Percentiles rank a stretch among this genome's conserved stretches.
Evolutionary conservation across 1,284 basidiomycete species (phyloP).

Genomic region (Trametes hirsuta): DNA sequence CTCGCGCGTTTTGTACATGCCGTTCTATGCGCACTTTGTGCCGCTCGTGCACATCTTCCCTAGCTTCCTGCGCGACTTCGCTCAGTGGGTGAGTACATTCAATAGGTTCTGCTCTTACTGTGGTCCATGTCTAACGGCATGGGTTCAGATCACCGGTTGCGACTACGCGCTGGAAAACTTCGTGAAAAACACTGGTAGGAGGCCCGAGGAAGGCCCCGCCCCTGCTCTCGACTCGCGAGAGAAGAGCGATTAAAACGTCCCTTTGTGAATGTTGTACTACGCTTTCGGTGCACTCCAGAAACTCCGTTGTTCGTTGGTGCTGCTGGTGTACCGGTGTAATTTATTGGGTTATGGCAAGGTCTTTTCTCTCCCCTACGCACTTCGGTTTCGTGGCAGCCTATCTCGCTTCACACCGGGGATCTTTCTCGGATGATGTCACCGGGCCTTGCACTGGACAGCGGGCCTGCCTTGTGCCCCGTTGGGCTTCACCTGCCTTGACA

Average conservation of each 20-base stretch:
- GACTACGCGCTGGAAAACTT: conserved; percentile 52
- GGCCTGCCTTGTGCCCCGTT: neutral
- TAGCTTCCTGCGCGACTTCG: conserved; percentile 71
- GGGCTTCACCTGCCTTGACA: conserved; percentile 4
- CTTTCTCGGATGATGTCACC: too few relatives aligned
- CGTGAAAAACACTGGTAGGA: conserved; percentile 48
- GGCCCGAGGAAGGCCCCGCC: conserved; percentile 43
- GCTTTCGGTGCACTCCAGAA: neutral
- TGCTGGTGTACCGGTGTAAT: conserved; percentile 20
- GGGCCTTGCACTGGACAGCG: too few relatives aligned
- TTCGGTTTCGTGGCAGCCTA: too few relatives aligned
- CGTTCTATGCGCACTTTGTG: conserved; percentile 70
- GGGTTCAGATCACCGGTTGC: conserved; percentile 51
- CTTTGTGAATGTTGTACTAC: neutral
- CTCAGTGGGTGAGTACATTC: conserved; percentile 62
- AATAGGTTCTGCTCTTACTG: neutral
- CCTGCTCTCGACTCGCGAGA: conserved; percentile 10
- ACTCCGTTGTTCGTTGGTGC: neutral
- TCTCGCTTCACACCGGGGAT: too few relatives aligned
- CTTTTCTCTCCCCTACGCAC: neutral
- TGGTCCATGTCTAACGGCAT: conserved; percentile 20
- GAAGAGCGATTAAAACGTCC: conserved; percentile 6
- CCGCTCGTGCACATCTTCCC: conserved; percentile 63
- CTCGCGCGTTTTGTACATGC: conserved; percentile 70
- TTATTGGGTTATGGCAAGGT: conserved; percentile 6